phyloP scores from a whole-genome alignment of 1,139 yeast species.

The Fermentozyma sake region DNA sequence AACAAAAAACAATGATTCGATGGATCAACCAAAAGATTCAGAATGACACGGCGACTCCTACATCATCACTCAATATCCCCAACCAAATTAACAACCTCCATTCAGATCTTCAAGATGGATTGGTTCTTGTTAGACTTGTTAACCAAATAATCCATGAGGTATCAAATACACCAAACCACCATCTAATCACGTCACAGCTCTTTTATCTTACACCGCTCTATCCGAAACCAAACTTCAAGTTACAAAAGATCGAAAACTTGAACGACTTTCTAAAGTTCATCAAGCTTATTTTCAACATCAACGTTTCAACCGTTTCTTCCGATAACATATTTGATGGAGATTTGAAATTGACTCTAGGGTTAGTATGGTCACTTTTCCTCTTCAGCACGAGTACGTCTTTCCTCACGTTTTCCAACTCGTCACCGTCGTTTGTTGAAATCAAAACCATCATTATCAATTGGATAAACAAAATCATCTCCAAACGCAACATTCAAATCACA shows the following conservation, averaged over 20 bases:
- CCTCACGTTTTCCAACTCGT: slow-evolving; percentile 30
- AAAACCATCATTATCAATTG: slow-evolving; percentile 31
- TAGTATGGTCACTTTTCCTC: slow-evolving; percentile 59
- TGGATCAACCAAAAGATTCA: slow-evolving; percentile 42
- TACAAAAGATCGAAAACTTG: slow-evolving; percentile 63
- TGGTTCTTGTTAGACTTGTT: slow-evolving; percentile 33
- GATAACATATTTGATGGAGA: slow-evolving; percentile 66
- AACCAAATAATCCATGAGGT: slow-evolving; percentile 26
- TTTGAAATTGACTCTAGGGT: slow-evolving; percentile 57
- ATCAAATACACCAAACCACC: slow-evolving; percentile 2
- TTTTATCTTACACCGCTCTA: slow-evolving; percentile 35
- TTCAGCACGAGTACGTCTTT: slow-evolving; percentile 43
- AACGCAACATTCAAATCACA: slow-evolving; percentile 17
- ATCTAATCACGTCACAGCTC: slow-evolving; percentile 12
- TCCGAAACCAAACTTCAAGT: slow-evolving; percentile 44
- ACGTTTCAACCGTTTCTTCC: slow-evolving; percentile 58
- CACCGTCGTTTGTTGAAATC: slow-evolving; percentile 26
- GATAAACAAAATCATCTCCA: slow-evolving; percentile 24
- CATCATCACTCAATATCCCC: slow-evolving; percentile 13
- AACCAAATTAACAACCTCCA: slow-evolving; percentile 16
- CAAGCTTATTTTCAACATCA: slow-evolving; percentile 46
- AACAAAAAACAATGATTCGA: slow-evolving; percentile 43
- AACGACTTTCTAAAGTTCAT: slow-evolving; percentile 54
- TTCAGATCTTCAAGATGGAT: slow-evolving; percentile 36
- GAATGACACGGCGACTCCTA: slow-evolving; percentile 11